Percentiles rank a stretch among this genome's conserved stretches.
Conservation (phyloP, 2,329 filamentous ascomycete species). For the Clarireedia monteithiana region DNA sequence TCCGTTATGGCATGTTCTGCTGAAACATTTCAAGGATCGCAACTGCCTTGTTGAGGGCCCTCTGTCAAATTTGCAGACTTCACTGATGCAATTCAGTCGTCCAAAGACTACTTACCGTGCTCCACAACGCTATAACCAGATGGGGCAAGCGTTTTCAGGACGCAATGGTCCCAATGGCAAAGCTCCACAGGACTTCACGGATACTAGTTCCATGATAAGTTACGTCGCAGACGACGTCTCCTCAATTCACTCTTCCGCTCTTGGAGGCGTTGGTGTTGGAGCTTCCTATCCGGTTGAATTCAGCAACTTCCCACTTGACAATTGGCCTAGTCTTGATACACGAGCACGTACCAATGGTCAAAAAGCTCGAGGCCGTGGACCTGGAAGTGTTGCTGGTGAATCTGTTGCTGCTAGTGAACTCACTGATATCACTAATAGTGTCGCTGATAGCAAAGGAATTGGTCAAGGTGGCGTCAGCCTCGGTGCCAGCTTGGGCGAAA, state of each 20-base stretch:
- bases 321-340: constrained; percentile 75
- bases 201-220: constrained; percentile 82
- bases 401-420: constrained; percentile 87
- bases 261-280: constrained; percentile 73
- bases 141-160: constrained; percentile 38
- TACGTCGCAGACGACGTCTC: constrained; percentile 97
- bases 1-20: constrained; percentile 90
- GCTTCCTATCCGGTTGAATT: constrained; percentile 93
- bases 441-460: constrained; percentile 66
- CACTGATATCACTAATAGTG: constrained; percentile 66
- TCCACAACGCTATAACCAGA: constrained; percentile 79
- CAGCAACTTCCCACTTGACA: constrained; percentile 70
- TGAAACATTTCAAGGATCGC: constrained; percentile 93
- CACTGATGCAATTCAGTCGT: constrained; percentile 86
- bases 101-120: constrained; percentile 88
- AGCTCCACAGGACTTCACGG: constrained; percentile 32
- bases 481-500: constrained; percentile 67
- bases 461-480: constrained; percentile 85
- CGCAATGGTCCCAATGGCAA: constrained; percentile 25
- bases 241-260: constrained; percentile 84
- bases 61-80: constrained; percentile 90
- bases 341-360: constrained; percentile 55
- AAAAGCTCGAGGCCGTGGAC: constrained; percentile 58
- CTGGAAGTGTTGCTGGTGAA: constrained; percentile 81
- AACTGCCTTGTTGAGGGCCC: constrained; percentile 95